Conservation (phyloP, 768 basidiomycete genomes). For the Cystofilobasidium ferigula region DNA sequence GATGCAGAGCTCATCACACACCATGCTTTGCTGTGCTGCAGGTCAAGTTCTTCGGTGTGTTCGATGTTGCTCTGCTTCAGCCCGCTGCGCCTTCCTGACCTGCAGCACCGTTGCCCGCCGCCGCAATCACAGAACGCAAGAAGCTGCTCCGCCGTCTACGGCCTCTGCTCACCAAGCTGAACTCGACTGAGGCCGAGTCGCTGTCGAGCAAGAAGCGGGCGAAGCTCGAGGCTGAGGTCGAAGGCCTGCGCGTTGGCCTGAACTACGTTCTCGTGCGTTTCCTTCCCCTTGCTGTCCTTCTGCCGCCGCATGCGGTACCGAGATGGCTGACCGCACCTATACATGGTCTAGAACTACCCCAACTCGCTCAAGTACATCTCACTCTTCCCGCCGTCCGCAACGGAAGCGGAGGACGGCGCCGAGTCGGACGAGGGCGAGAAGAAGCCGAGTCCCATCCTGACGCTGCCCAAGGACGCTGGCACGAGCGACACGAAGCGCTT, state of each 20-base stretch:
- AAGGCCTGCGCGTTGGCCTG: conserved; percentile 66
- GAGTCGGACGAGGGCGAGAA: conserved; percentile 2
- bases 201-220: conserved; percentile 39
- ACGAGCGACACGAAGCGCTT: conserved; percentile 11
- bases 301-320: conserved; percentile 19
- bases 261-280: conserved; percentile 70
- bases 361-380: conserved; percentile 80
- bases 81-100: too few relatives aligned
- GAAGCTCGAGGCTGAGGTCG: conserved; percentile 45
- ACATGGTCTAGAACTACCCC: conserved; percentile 84
- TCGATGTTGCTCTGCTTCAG: neutral
- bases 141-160: conserved; percentile 69
- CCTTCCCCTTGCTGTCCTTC: neutral
- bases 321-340: neutral
- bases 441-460: neutral
- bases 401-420: conserved; percentile 10
- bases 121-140: conserved; percentile 72
- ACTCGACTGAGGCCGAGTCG: conserved; percentile 1
- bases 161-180: conserved; percentile 28
- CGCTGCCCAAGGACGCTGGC: conserved; percentile 8
- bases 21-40: conserved; percentile 20
- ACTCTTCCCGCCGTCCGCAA: conserved; percentile 52
- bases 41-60: conserved; percentile 81
- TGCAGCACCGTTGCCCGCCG: too few relatives aligned
- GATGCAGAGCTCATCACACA: too few relatives aligned